These are phyloP conservation scores for Haplosporangium sp. DNA, from an alignment of 371 early-diverging fungal genomes.

Conservation along the genomic window DNA sequence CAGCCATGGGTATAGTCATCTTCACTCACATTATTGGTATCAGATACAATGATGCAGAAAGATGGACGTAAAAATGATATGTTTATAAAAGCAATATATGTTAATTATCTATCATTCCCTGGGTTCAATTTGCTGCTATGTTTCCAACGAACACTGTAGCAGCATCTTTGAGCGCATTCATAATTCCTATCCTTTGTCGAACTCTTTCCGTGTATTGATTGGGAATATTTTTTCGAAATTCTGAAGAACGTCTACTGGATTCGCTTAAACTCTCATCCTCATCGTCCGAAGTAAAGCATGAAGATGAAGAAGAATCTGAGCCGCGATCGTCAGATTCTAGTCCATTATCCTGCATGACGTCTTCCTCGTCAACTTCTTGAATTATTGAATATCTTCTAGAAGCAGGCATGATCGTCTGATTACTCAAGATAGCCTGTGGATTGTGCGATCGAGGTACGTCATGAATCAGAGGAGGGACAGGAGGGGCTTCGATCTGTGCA, in stretches of 20 bases:
- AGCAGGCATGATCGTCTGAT: constrained; percentile 2
- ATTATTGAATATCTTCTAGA: constrained; percentile 32
- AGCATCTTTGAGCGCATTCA: constrained; percentile 27
- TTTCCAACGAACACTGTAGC: constrained; percentile 14
- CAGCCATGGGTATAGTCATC: no score
- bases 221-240: not conserved
- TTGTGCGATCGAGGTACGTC: constrained; percentile 2
- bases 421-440: constrained; percentile 21
- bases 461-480: not conserved
- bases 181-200: constrained; percentile 15
- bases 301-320: constrained; percentile 16
- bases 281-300: constrained; percentile 27
- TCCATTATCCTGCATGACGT: not conserved
- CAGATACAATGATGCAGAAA: no score
- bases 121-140: constrained; percentile 5
- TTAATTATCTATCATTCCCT: not conserved
- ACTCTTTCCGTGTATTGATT: constrained; percentile 13
- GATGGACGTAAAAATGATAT: not conserved
- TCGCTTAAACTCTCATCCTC: not conserved
- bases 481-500: constrained; percentile 5
- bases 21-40: no score
- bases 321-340: not conserved
- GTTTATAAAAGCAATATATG: not conserved
- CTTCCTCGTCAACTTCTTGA: constrained; percentile 35
- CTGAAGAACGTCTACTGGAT: not conserved